Conservation (phyloP, 2,329 filamentous ascomycete genomes). For the Pyrenophora tritici-repentis region DNA sequence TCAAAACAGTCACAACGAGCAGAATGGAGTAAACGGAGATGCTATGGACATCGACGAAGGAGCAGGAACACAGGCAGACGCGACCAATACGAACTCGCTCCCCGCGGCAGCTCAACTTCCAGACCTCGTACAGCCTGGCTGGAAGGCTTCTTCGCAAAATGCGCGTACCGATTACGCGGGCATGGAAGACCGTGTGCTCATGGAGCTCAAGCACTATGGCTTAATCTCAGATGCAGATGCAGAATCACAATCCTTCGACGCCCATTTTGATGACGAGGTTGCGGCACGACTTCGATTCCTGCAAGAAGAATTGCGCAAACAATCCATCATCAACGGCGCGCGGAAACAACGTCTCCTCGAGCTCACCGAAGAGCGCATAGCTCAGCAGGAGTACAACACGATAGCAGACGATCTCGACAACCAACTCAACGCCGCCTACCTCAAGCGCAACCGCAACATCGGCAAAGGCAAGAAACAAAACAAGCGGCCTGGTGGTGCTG, state of each 20-base stretch:
- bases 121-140: conserved; percentile 74
- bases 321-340: conserved; percentile 86
- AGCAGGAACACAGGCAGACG: conserved; percentile 37
- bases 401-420: conserved; percentile 96
- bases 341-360: conserved; percentile 86
- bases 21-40: conserved; percentile 59
- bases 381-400: conserved; percentile 93
- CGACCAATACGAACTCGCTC: conserved; percentile 46
- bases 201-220: conserved; percentile 88
- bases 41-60: conserved; percentile 54
- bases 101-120: conserved; percentile 79
- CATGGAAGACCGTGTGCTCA: conserved; percentile 87
- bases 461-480: conserved; percentile 89
- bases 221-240: conserved; percentile 77
- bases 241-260: conserved; percentile 76
- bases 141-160: conserved; percentile 75
- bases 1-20: conserved; percentile 58
- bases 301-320: conserved; percentile 79
- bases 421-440: conserved; percentile 92
- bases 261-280: conserved; percentile 91
- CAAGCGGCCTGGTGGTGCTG: conserved; percentile 75
- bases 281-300: conserved; percentile 85
- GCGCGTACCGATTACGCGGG: conserved; percentile 79
- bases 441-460: conserved; percentile 92
- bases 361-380: conserved; percentile 88